Conservation (phyloP, 352 stramenopile genomes). For the Nothophytophthora sp. region DNA sequence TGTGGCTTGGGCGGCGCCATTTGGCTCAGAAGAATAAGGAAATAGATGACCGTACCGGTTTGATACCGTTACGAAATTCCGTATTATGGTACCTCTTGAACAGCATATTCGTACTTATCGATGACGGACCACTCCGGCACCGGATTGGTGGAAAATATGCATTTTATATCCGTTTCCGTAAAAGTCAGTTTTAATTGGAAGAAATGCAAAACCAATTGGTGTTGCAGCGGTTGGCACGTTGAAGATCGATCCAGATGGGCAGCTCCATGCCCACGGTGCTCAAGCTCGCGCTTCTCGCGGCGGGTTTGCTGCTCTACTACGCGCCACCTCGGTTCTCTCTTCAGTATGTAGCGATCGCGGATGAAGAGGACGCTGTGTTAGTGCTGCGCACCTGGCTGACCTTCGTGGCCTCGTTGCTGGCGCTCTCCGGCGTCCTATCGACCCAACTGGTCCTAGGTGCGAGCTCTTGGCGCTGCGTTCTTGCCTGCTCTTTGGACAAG, state of each 20-base stretch:
- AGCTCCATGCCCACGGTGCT: background rate
- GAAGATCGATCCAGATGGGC: too few species aligned
- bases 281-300: background rate
- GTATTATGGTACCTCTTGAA: too few species aligned
- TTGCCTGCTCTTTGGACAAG: too few species aligned
- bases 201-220: too few species aligned
- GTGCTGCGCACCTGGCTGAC: constrained; percentile 21
- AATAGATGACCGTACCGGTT: background rate
- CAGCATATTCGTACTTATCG: background rate
- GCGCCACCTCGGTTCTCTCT: too few species aligned
- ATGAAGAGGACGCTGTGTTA: constrained; percentile 1
- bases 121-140: background rate
- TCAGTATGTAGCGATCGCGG: too few species aligned
- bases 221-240: too few species aligned
- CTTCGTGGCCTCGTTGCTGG: constrained; percentile 9
- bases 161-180: too few species aligned
- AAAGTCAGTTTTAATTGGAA: too few species aligned
- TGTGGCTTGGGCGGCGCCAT: background rate
- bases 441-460: constrained; percentile 10
- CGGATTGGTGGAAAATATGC: background rate
- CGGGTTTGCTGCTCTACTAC: background rate
- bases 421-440: constrained; percentile 11
- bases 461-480: background rate
- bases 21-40: background rate
- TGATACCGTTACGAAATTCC: too few species aligned